Percentiles rank a stretch among this genome's conserved stretches.
These are phyloP conservation scores for Spathaspora boniae DNA, from an alignment of 805 yeast genomes.

Conservation along the genomic window DNA sequence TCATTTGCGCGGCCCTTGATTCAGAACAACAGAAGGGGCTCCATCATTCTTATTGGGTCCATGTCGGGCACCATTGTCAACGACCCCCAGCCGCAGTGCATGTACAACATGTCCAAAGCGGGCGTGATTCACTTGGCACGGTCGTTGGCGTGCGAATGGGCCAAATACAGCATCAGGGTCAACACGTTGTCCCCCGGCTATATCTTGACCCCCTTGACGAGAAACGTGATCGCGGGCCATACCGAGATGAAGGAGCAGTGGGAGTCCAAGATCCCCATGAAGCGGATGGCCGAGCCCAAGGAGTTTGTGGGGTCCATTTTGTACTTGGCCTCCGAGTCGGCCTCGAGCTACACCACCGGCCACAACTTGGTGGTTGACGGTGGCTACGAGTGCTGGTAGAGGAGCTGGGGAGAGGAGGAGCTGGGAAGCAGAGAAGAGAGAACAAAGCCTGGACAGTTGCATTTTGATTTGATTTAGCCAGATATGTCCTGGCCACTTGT, in stretches of 20 bases:
- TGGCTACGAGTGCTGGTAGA: slow-evolving; percentile 80
- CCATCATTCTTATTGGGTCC: slow-evolving; percentile 69
- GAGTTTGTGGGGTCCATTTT: slow-evolving; percentile 77
- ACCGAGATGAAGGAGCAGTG: slow-evolving; percentile 64
- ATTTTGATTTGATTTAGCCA: too few relatives aligned
- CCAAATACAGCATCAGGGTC: slow-evolving; percentile 69
- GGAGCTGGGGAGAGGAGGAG: too few relatives aligned
- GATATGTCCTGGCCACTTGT: too few relatives aligned
- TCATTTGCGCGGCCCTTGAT: slow-evolving; percentile 68
- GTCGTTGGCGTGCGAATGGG: slow-evolving; percentile 81
- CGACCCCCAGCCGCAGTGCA: slow-evolving; percentile 76
- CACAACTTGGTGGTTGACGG: slow-evolving; percentile 82
- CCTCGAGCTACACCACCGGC: slow-evolving; percentile 80
- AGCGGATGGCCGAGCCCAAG: slow-evolving; percentile 81
- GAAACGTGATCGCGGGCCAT: slow-evolving; percentile 60
- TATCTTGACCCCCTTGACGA: slow-evolving; percentile 75
- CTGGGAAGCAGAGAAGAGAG: too few relatives aligned
- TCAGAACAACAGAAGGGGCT: slow-evolving; percentile 51
- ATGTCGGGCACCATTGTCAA: slow-evolving; percentile 78
- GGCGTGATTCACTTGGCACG: slow-evolving; percentile 79
- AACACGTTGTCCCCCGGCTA: slow-evolving; percentile 80
- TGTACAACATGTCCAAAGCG: slow-evolving; percentile 83
- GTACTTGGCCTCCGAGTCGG: slow-evolving; percentile 67
- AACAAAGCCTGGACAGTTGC: too few relatives aligned
- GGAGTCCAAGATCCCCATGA: slow-evolving; percentile 71